These are phyloP conservation scores for Dendrobium officinale DNA, from an alignment of 106 monocot species.

Conservation along the genomic window DNA sequence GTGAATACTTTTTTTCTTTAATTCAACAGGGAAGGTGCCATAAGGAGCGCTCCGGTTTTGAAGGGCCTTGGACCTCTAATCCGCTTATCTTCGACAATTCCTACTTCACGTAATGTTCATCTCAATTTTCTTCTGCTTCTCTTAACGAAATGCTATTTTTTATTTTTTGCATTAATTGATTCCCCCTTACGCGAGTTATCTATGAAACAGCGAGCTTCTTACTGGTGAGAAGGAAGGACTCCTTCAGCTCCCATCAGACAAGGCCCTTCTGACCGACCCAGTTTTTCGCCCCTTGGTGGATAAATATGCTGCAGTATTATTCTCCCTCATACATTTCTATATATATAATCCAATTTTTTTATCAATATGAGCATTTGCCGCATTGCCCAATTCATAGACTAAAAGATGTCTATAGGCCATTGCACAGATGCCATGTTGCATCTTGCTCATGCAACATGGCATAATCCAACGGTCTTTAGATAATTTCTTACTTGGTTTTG, in stretches of 20 bases:
- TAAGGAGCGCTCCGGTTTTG: conserved; percentile 79
- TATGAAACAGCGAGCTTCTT: conserved; percentile 62
- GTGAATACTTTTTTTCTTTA: neutral
- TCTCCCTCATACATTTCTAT: neutral
- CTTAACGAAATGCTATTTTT: neutral
- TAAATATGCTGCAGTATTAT: conserved; percentile 70
- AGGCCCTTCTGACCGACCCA: conserved; percentile 73
- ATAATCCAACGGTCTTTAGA: too few species aligned
- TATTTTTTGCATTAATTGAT: neutral
- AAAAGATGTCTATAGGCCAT: too few species aligned
- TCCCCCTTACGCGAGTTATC: neutral
- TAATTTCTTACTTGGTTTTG: neutral
- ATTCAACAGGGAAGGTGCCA: conserved; percentile 69
- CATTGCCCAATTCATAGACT: neutral
- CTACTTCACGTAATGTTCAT: conserved; percentile 49
- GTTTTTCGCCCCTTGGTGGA: conserved; percentile 78
- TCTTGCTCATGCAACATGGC: too few species aligned
- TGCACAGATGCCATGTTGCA: too few species aligned
- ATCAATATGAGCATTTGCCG: neutral
- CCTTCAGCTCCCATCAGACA: conserved; percentile 78
- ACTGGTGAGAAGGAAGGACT: conserved; percentile 84
- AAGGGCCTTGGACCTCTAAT: conserved; percentile 71
- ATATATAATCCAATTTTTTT: neutral
- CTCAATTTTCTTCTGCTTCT: neutral
- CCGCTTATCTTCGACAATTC: conserved; percentile 71